Base-by-base conservation (phyloP, 2,329 filamentous ascomycete genomes). In the Fusarium neocosmosporiellum region DNA sequence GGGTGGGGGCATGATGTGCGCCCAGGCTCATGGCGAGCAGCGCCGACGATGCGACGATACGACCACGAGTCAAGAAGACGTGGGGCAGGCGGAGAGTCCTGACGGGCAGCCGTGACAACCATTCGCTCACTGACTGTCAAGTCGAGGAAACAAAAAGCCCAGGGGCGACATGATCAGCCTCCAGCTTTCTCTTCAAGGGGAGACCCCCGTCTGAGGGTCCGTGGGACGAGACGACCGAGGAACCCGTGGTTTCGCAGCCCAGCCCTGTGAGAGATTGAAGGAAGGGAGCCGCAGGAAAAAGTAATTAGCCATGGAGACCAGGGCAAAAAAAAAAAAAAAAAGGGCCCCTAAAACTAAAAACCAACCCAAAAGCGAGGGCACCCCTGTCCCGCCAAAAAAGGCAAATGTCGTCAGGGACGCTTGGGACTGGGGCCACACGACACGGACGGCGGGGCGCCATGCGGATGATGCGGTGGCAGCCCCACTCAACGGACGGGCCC, bases 361-460 rank as follows among this genome's bases (percentile, higher is more conserved):
- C 41, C 13, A 46, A 46, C 41, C 41, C 41, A 24, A 46, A 24
- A 24, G 41, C 13, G 41, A 46, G 22, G 43, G 43, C 18, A 48
- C 39, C 53, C 33, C 22, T 29, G 41, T 53, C 48, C 48, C 46
- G 41, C 39, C 41, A 33, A 34, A 29, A 33, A 60, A 61, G 59
- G 46, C 53, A 37, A 59, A 59, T 66, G 55, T 71, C 64, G 60
- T 63, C 60, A 63, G 37, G 39, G 37, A 39, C 53, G 20, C 60
- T 63, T 34, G 70, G 71, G 55, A 71, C 63, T 73, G 71, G 61
- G 53, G 43, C 71, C 59, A 69, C 59, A 57, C 58, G 55, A 57
- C 46, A 58, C 53, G 53, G 61, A 64, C 63, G 34, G 67, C 71
- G 71, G 71, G 71, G 71, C 71, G 67, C 71, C 71, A 69, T 74